Percentiles rank a stretch among this genome's conserved stretches.
These are phyloP conservation scores for Echeveria elegans DNA, from an alignment of 164 flowering plant species.

Conservation along the genomic window DNA sequence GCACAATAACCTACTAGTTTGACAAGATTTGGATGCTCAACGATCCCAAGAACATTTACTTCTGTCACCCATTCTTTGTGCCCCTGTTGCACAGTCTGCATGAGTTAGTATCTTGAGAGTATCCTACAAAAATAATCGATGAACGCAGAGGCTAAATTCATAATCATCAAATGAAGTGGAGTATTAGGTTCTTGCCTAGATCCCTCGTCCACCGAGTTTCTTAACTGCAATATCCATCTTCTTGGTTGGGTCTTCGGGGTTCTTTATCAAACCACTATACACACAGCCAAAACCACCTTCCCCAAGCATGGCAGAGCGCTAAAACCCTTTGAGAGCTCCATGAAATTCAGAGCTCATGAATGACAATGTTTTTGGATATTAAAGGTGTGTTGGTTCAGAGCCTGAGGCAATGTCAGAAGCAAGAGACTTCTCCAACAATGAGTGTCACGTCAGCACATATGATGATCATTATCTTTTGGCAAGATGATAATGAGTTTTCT, in stretches of 20 bases:
- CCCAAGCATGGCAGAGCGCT: not conserved
- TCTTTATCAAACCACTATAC: not conserved
- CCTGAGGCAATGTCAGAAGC: too few relatives aligned
- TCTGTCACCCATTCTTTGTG: not conserved
- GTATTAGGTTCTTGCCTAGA: not conserved
- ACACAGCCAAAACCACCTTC: not conserved
- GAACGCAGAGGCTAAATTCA: not conserved
- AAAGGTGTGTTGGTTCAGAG: too few relatives aligned
- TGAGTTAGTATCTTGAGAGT: not conserved
- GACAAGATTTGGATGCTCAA: constrained; percentile 42
- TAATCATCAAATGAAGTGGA: not conserved
- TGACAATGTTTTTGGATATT: too few relatives aligned
- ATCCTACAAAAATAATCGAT: not conserved
- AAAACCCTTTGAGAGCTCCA: not conserved
- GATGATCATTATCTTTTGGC: too few relatives aligned
- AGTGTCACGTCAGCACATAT: too few relatives aligned
- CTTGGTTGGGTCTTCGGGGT: not conserved
- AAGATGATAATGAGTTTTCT: too few relatives aligned
- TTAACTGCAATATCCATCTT: not conserved
- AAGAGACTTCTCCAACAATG: too few relatives aligned
- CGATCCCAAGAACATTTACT: constrained; percentile 31
- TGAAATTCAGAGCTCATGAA: too few relatives aligned
- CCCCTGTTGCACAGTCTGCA: not conserved
- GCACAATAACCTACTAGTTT: not conserved
- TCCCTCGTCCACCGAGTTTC: not conserved